Evolutionary conservation across 108 stramenopile genomes (phyloP).

Genomic region (Fistulifera solaris): DNA sequence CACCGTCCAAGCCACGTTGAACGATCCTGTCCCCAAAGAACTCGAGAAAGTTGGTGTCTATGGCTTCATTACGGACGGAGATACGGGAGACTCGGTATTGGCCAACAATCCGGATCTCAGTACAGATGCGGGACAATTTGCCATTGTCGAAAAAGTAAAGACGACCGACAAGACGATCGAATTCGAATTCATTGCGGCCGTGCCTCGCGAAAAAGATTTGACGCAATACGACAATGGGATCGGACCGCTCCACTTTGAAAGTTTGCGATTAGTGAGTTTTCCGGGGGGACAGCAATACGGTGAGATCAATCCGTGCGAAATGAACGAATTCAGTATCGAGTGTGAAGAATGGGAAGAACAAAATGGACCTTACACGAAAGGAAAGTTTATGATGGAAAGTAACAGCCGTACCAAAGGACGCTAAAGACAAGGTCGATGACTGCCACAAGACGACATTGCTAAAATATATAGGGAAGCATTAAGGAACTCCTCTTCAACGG

Average conservation of each 20-base stretch:
- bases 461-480: neutral
- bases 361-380: constrained; percentile 66
- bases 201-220: constrained; percentile 66
- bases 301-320: constrained; percentile 90
- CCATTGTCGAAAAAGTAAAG: constrained; percentile 59
- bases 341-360: constrained; percentile 80
- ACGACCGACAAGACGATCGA: constrained; percentile 57
- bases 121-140: constrained; percentile 90
- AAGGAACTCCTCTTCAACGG: neutral
- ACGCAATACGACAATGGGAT: constrained; percentile 71
- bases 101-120: constrained; percentile 88
- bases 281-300: constrained; percentile 92
- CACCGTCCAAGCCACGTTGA: constrained; percentile 59
- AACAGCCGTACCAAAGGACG: constrained; percentile 68
- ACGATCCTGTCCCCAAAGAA: constrained; percentile 35
- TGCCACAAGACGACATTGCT: no score
- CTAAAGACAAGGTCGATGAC: constrained; percentile 17
- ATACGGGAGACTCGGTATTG: constrained; percentile 68
- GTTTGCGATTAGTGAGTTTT: constrained; percentile 67
- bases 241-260: constrained; percentile 58
- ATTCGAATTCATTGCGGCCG: constrained; percentile 83
- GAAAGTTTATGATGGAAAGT: constrained; percentile 65
- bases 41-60: constrained; percentile 50
- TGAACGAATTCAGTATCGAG: constrained; percentile 88
- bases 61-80: constrained; percentile 56